Evolutionary conservation across 1,284 basidiomycete species (phyloP), one percentile per base, ranked within the genome.

Genomic region (Heterobasidion annosum): DNA sequence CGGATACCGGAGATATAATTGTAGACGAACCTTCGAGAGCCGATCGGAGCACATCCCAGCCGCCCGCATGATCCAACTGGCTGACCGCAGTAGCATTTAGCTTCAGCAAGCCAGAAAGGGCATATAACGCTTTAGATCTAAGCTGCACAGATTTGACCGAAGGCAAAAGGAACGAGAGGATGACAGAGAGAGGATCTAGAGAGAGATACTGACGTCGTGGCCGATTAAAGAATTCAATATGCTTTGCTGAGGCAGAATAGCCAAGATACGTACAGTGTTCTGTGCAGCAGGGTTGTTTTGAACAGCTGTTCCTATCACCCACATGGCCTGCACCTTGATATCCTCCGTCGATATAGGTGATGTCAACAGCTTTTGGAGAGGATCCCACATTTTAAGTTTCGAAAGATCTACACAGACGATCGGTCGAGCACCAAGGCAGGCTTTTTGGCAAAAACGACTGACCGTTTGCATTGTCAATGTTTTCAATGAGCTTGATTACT

Each of bases 261-360:
- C 25, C 25, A 25, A 25, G 25, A 25, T 9, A 79, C 88, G 63
- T 64, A 97, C 91, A 1, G 87, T 82, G 50, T 82, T 78, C 65
- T 98, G 96, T 0, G 93, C 93, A 53, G 88, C 80, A 4, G 92
- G 89, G 63, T 98, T 99, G 68, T 99, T 98, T 68, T 98, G 95
- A 1, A 96, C 71, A 0, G 96, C 94, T 0, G 96, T 98, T 4
- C 96, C 96, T 16, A 91, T 77, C 8, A 98, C 87, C 96, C 96
- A 98, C 10, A 94, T 75, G 0, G 86, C 83, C 55, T 91, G 85
- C 50, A 79, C 73, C 60, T 84, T 85, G 35, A 98, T 80, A 9
- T 74, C 73, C 32, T 82, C 76, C 5, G 85, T 73, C 1, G 82
- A 77, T 0, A 70, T 65, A 5, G 79, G 66, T 3, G 81, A 76